Evolutionary conservation across 108 stramenopile species (phyloP).

Genomic region (Nitzschia putrida): DNA sequence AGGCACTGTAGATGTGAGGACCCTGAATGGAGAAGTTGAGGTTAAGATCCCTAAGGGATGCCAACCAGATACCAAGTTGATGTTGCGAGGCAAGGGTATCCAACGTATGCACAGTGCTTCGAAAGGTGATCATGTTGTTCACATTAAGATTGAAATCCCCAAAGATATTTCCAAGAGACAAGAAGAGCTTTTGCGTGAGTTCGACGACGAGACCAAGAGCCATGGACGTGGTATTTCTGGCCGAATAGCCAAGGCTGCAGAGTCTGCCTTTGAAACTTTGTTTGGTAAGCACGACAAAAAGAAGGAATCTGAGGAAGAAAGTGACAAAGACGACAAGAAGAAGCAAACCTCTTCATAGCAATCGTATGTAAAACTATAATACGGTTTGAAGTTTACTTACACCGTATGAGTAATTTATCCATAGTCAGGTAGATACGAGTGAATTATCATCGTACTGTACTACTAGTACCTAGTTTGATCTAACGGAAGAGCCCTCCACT

Average conservation of each 20-base stretch:
- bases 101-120: slow-evolving; percentile 55
- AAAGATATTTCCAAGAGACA: slow-evolving; percentile 86
- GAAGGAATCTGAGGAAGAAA: slow-evolving; percentile 8
- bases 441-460: too few species aligned
- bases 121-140: slow-evolving; percentile 94
- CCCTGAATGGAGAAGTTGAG: slow-evolving; percentile 93
- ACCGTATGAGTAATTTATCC: too few species aligned
- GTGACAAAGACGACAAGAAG: slow-evolving; percentile 10
- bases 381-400: too few species aligned
- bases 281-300: slow-evolving; percentile 52
- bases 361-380: neutral
- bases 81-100: slow-evolving; percentile 93
- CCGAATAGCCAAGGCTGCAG: slow-evolving; percentile 67
- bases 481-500: too few species aligned
- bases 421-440: too few species aligned
- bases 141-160: slow-evolving; percentile 90
- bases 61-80: slow-evolving; percentile 88
- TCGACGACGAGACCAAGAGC: slow-evolving; percentile 78
- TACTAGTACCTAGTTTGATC: too few species aligned
- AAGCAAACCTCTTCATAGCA: slow-evolving; percentile 7
- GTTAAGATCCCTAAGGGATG: slow-evolving; percentile 92
- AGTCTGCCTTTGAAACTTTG: slow-evolving; percentile 65
- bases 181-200: slow-evolving; percentile 91
- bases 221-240: slow-evolving; percentile 66
- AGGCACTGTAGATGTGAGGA: slow-evolving; percentile 92